These are phyloP conservation scores for Blastocystis sp. DNA, from an alignment of 352 stramenopile genomes.

Conservation along the genomic window DNA sequence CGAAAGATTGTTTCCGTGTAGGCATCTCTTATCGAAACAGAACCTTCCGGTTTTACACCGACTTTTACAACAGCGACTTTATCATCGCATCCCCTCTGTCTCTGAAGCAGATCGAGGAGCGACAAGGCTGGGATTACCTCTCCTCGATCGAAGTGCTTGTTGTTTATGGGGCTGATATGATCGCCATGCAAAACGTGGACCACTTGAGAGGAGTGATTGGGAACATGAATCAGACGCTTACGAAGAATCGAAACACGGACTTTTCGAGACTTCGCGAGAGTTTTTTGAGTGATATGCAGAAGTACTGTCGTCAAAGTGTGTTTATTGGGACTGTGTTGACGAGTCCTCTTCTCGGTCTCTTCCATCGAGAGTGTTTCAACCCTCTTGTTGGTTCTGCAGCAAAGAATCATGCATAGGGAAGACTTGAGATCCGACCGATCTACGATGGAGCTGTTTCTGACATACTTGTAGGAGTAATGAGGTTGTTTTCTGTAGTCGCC, in stretches of 20 bases:
- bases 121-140: conserved; percentile 41
- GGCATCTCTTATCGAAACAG: background rate
- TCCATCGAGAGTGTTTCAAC: conserved; percentile 42
- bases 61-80: conserved; percentile 61
- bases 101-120: conserved; percentile 10
- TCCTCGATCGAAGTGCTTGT: conserved; percentile 31
- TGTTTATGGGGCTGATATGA: conserved; percentile 53
- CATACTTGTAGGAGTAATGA: background rate
- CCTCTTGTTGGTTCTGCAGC: background rate
- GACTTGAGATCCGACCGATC: background rate
- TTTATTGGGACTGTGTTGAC: background rate
- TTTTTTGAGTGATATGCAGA: conserved; percentile 40
- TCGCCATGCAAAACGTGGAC: conserved; percentile 56
- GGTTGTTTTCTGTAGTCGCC: background rate
- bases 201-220: conserved; percentile 26
- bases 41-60: conserved; percentile 15
- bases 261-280: conserved; percentile 43
- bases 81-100: conserved; percentile 59
- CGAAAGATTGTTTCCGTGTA: conserved; percentile 52
- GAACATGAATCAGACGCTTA: conserved; percentile 8
- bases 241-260: conserved; percentile 50
- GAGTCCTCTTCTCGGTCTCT: background rate
- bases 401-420: background rate
- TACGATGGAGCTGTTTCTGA: conserved; percentile 30
- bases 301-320: conserved; percentile 59